phyloP scores from a whole-genome alignment of 768 basidiomycete genomes.

The Lactarius pseudohatsudake region DNA sequence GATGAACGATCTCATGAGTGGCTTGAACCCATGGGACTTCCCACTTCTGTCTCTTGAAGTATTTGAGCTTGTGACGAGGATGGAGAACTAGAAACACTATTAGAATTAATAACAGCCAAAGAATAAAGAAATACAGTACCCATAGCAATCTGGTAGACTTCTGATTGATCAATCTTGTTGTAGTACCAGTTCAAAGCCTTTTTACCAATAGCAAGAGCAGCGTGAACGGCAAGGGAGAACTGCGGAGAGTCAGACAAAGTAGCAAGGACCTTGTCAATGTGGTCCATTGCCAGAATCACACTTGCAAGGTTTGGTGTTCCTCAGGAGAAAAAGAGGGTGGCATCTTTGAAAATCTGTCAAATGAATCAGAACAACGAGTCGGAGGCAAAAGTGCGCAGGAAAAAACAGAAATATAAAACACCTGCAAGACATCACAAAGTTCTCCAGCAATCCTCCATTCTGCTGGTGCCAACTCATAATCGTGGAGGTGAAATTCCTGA shows the following conservation, averaged over 20 bases:
- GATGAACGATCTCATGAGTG: too few relatives aligned
- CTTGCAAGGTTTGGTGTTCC: constrained; percentile 33
- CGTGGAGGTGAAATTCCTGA: not conserved
- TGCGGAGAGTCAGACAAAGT: too few relatives aligned
- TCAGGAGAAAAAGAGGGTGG: constrained; percentile 37
- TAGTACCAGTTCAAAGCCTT: constrained; percentile 2
- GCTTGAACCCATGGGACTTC: too few relatives aligned
- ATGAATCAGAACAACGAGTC: too few relatives aligned
- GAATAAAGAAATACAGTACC: not conserved
- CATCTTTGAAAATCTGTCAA: constrained; percentile 39
- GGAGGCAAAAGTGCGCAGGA: not conserved
- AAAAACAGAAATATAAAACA: not conserved
- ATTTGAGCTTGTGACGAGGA: too few relatives aligned
- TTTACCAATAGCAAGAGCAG: not conserved
- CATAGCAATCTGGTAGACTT: constrained; percentile 12
- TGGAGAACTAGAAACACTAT: too few relatives aligned
- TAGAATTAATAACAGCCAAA: too few relatives aligned
- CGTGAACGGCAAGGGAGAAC: not conserved
- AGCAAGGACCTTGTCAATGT: constrained; percentile 32
- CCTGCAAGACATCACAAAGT: not conserved
- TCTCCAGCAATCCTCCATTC: not conserved
- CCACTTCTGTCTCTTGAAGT: too few relatives aligned
- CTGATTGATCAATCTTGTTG: not conserved
- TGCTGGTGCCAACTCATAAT: constrained; percentile 20
- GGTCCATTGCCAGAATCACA: constrained; percentile 44